Evolutionary conservation across 2,329 filamentous ascomycete genomes (phyloP).

Genomic region (Dactylellina cionopaga): DNA sequence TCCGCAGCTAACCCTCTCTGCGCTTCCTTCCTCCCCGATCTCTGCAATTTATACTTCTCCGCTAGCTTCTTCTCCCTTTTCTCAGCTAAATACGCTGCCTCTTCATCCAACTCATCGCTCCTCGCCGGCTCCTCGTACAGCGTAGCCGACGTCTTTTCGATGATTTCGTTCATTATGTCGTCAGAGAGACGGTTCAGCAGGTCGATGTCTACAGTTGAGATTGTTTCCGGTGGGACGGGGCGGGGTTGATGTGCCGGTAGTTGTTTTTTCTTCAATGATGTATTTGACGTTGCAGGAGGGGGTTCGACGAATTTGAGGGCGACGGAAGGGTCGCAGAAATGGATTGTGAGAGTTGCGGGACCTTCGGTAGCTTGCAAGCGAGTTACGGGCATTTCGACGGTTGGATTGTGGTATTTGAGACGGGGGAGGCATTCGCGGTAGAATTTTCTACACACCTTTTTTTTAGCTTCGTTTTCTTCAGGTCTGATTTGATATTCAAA

Average conservation of each 20-base stretch:
- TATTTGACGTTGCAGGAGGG: not conserved
- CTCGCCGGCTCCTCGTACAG: slow-evolving; percentile 48
- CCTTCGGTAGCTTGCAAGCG: slow-evolving; percentile 7
- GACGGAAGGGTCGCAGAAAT: slow-evolving; percentile 39
- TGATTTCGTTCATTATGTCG: slow-evolving; percentile 42
- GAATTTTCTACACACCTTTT: slow-evolving; percentile 76
- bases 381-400: slow-evolving; percentile 38
- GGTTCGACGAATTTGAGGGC: not conserved
- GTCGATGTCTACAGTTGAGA: slow-evolving; percentile 34
- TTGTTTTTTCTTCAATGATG: slow-evolving; percentile 33
- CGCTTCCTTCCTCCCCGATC: slow-evolving; percentile 13
- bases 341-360: slow-evolving; percentile 41
- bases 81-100: slow-evolving; percentile 35
- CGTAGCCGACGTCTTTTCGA: slow-evolving; percentile 49
- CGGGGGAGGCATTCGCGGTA: slow-evolving; percentile 83
- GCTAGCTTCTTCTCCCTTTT: slow-evolving; percentile 40
- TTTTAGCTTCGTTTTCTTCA: slow-evolving; percentile 54
- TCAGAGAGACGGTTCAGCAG: slow-evolving; percentile 28
- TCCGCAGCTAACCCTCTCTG: not conserved
- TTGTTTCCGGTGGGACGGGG: slow-evolving; percentile 13
- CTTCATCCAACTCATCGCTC: slow-evolving; percentile 32
- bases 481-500: slow-evolving; percentile 62
- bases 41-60: slow-evolving; percentile 35
- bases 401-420: slow-evolving; percentile 86
- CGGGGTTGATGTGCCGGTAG: slow-evolving; percentile 19